Conservation (phyloP, 352 stramenopile genomes). For the Pythium myriotylum region DNA sequence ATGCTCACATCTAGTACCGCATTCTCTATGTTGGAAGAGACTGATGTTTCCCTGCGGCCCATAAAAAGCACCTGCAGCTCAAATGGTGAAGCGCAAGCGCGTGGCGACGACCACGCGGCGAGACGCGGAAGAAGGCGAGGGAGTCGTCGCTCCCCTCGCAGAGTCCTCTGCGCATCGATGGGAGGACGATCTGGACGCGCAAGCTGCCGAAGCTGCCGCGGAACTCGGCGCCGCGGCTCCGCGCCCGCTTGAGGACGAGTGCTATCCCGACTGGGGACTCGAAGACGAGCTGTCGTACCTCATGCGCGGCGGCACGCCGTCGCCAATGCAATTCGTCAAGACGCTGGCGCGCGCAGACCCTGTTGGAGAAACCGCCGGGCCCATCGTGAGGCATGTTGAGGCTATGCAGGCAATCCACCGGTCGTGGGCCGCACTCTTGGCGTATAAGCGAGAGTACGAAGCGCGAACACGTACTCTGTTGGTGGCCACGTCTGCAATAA, state of each 20-base stretch:
- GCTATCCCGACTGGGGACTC: conserved; percentile 24
- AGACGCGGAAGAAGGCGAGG: neutral
- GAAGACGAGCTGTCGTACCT: conserved; percentile 14
- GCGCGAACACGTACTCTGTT: conserved; percentile 9
- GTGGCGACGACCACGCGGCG: neutral
- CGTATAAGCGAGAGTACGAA: conserved; percentile 19
- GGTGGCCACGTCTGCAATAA: neutral
- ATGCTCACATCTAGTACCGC: too few relatives aligned
- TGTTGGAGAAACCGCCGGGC: neutral
- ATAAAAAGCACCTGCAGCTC: too few relatives aligned
- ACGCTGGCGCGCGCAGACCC: neutral
- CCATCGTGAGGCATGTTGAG: neutral
- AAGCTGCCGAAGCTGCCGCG: conserved; percentile 1
- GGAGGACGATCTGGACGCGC: conserved; percentile 5
- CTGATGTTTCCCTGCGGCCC: too few relatives aligned
- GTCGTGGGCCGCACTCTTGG: conserved; percentile 16
- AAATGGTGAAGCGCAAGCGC: conserved; percentile 29
- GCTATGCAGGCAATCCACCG: conserved; percentile 14
- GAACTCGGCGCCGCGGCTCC: neutral
- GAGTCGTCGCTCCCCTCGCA: neutral
- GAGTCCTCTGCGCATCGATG: neutral
- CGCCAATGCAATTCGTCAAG: conserved; percentile 17
- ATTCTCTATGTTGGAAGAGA: too few relatives aligned
- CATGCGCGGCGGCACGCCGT: neutral
- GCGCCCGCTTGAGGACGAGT: neutral